Evolutionary conservation across 169 alveolate species (phyloP), one percentile per base, ranked within the genome.

Genomic region (Plasmodium fragile): DNA sequence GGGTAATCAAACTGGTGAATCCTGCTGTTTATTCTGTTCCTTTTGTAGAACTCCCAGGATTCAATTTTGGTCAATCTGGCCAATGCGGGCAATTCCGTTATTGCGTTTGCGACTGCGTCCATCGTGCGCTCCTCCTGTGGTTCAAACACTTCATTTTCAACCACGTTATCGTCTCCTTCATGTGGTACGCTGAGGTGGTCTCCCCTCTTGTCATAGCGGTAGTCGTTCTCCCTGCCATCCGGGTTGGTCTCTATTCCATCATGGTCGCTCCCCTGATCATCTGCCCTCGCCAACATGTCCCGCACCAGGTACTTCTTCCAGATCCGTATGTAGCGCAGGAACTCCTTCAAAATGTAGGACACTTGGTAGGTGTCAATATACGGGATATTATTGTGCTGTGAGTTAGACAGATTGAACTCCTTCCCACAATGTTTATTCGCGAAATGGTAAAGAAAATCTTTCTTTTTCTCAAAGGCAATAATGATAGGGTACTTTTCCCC

Each of bases 381-480:
- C 30, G 81, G 49, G 70, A 32, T 89, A 36, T 78, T 77, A 78
- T 78, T 89, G 49, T 78, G 13, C 28, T 28, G 49, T 10, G 13
- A 36, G 71, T 78, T 89, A 8, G 87, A 53, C 34, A 89, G 13
- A 41, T 89, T 89, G 18, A 89, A 7, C 34, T 59, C 53, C 71
- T 78, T 89, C n/a, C 36, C 30, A 18, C 41, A 25, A 22, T 65
- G 28, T 55, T 36, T 18, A 78, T 78, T 89, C 22, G 70, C 69
- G 6, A 89, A 78, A 78, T 89, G 49, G 52, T 89, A 89, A n/a
- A 55, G 71, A 89, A 89, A 89, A 52, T 89, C 89, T 49, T 78
- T 89, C 53, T 89, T 89, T 55, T 78, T 89, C 34, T 89, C 82
- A 89, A 89, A 89, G 13, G 90, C 89, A 78, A 89, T 89, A 41